phyloP scores from a whole-genome alignment of 176 grass and related monocot genomes.

The Hordeum vulgare region DNA sequence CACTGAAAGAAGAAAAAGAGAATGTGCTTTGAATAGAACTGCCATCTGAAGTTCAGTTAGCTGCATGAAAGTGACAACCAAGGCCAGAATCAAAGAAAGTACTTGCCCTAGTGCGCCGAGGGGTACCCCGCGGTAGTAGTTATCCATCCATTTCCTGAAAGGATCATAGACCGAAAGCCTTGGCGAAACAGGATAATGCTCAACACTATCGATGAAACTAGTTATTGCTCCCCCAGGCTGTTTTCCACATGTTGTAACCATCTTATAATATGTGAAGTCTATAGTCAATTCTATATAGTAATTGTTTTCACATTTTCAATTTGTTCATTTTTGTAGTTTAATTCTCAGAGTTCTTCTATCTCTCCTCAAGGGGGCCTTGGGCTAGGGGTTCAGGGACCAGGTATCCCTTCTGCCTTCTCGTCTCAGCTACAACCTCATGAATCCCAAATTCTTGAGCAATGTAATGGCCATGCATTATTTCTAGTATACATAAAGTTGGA shows the following conservation, averaged over 20 bases:
- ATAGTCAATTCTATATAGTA: not conserved
- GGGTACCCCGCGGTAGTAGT: slow-evolving; percentile 38
- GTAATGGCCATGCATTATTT: too few relatives aligned
- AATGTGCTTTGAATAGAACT: too few relatives aligned
- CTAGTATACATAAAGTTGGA: too few relatives aligned
- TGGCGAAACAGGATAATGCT: slow-evolving; percentile 7
- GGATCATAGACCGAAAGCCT: slow-evolving; percentile 22
- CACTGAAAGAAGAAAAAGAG: too few relatives aligned
- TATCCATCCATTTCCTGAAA: slow-evolving; percentile 28
- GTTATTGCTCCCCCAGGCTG: too few relatives aligned
- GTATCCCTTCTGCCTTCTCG: slow-evolving; percentile 38
- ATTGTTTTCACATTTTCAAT: not conserved
- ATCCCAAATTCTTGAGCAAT: too few relatives aligned
- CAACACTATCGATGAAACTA: too few relatives aligned
- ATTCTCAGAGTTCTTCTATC: slow-evolving; percentile 63
- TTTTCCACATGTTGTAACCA: too few relatives aligned
- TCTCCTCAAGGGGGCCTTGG: slow-evolving; percentile 58
- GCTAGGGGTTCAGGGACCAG: slow-evolving; percentile 59
- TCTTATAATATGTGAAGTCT: too few relatives aligned
- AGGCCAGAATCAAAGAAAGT: not conserved
- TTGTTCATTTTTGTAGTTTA: slow-evolving; percentile 58
- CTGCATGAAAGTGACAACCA: too few relatives aligned
- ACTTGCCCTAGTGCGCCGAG: slow-evolving; percentile 52
- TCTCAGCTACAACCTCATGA: too few relatives aligned
- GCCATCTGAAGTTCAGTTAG: too few relatives aligned